Percentiles rank a stretch among this genome's conserved stretches.
Conservation (phyloP, 495 filamentous ascomycete genomes). For the Friedmanniomyces simplex region DNA sequence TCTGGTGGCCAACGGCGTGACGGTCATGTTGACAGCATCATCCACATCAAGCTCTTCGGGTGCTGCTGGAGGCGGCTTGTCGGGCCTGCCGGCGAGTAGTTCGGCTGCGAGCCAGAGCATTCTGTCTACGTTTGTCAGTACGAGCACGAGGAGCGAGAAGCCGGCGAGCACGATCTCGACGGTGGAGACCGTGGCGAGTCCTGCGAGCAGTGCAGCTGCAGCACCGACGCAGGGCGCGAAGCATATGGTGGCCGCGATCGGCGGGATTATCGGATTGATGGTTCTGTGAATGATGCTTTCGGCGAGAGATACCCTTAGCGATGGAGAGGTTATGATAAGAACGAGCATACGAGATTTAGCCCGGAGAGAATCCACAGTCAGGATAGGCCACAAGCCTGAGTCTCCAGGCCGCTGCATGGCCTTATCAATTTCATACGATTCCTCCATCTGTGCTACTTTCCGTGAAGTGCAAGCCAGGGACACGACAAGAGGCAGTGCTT, state of each 20-base stretch:
- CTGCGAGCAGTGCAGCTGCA: background rate
- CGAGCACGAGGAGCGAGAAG: background rate
- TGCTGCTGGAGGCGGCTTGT: background rate
- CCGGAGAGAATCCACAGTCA: too few relatives aligned
- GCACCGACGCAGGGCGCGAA: background rate
- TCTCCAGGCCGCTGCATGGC: too few relatives aligned
- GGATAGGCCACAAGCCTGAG: too few relatives aligned
- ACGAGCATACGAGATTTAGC: too few relatives aligned
- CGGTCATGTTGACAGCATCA: background rate
- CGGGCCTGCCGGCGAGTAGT: background rate
- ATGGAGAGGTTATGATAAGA: background rate
- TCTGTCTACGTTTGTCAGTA: background rate
- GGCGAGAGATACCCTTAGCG: too few relatives aligned
- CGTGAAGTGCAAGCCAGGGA: too few relatives aligned
- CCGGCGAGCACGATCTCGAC: background rate
- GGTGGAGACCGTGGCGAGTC: background rate
- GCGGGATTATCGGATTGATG: constrained; percentile 5
- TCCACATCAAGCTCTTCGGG: background rate
- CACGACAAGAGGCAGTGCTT: too few relatives aligned
- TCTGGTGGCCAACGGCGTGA: constrained; percentile 9
- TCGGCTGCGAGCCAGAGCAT: background rate
- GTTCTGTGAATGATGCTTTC: background rate
- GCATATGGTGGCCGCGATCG: background rate
- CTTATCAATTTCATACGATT: too few relatives aligned
- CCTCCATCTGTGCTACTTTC: too few relatives aligned